Percentiles rank a stretch among this genome's conserved stretches.
Evolutionary conservation across 2,329 filamentous ascomycete genomes (phyloP).

Genomic region (Aspergillus sp.): DNA sequence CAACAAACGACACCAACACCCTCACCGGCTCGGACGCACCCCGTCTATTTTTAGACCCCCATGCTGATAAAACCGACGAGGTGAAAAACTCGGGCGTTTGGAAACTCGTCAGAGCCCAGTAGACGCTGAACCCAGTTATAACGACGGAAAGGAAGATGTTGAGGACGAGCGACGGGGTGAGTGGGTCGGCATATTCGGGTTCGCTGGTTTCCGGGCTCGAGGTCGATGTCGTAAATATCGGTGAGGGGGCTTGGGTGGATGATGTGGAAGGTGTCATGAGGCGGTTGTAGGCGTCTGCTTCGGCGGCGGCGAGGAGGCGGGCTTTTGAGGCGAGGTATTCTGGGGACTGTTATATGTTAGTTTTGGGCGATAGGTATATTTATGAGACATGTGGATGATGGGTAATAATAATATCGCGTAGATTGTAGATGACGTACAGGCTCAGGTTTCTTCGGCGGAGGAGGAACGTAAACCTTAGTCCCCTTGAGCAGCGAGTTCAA

Average conservation of each 20-base stretch:
- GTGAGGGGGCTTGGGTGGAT: conserved; percentile 45
- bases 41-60: conserved; percentile 9
- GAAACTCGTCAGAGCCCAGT: conserved; percentile 37
- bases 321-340: conserved; percentile 89
- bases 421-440: conserved; percentile 51
- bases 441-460: conserved; percentile 72
- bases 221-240: conserved; percentile 51
- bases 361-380: not conserved
- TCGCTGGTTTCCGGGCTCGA: conserved; percentile 20
- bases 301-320: conserved; percentile 74
- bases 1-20: conserved; percentile 37
- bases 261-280: conserved; percentile 63
- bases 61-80: conserved; percentile 10
- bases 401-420: not conserved
- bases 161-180: conserved; percentile 61
- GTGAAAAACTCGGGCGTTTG: conserved; percentile 28
- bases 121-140: conserved; percentile 52
- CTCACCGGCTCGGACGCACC: conserved; percentile 28
- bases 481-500: conserved; percentile 70
- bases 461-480: conserved; percentile 68
- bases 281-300: conserved; percentile 74
- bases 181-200: conserved; percentile 40
- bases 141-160: conserved; percentile 87
- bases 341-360: conserved; percentile 51
- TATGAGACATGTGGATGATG: not conserved